Percentiles rank a stretch among this genome's conserved stretches.
phyloP scores from a whole-genome alignment of 2,329 filamentous ascomycete genomes.

The Hymenoscyphus fructigenus region DNA sequence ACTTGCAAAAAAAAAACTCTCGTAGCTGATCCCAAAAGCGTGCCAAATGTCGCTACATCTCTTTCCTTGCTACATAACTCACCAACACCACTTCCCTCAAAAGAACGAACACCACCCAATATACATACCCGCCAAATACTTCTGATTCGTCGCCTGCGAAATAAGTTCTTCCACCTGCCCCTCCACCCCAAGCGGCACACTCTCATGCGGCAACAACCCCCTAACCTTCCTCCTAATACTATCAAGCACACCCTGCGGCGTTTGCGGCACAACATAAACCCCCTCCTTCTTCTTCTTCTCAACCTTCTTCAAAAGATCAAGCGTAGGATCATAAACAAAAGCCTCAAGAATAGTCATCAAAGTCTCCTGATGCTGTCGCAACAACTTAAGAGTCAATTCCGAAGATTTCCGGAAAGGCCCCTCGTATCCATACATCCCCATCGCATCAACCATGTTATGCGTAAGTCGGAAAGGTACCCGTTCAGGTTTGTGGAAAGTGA shows the following conservation, averaged over 20 bases:
- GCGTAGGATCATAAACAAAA: constrained; percentile 94
- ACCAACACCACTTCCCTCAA: constrained; percentile 33
- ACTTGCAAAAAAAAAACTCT: too few species aligned
- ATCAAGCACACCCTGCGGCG: constrained; percentile 79
- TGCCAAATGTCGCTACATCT: neutral
- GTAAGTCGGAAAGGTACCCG: constrained; percentile 94
- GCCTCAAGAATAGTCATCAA: constrained; percentile 97
- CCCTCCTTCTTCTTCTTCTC: constrained; percentile 45
- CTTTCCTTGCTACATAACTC: neutral
- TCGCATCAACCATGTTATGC: constrained; percentile 97
- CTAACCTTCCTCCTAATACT: constrained; percentile 84
- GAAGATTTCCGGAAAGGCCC: constrained; percentile 89
- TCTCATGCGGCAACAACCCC: constrained; percentile 81
- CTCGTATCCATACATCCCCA: constrained; percentile 92
- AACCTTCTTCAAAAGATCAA: constrained; percentile 82
- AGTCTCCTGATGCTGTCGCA: constrained; percentile 91
- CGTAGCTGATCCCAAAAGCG: too few species aligned
- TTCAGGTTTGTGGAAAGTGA: constrained; percentile 93
- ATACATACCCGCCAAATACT: constrained; percentile 88
- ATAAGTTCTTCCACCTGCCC: constrained; percentile 97
- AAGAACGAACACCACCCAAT: constrained; percentile 86
- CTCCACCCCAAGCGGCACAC: constrained; percentile 89
- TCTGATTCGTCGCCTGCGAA: constrained; percentile 76
- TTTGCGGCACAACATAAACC: constrained; percentile 54
- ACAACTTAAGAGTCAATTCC: constrained; percentile 80